Evolutionary conservation across 176 grass and related monocot genomes (phyloP).

Genomic region (Oryza officinalis): DNA sequence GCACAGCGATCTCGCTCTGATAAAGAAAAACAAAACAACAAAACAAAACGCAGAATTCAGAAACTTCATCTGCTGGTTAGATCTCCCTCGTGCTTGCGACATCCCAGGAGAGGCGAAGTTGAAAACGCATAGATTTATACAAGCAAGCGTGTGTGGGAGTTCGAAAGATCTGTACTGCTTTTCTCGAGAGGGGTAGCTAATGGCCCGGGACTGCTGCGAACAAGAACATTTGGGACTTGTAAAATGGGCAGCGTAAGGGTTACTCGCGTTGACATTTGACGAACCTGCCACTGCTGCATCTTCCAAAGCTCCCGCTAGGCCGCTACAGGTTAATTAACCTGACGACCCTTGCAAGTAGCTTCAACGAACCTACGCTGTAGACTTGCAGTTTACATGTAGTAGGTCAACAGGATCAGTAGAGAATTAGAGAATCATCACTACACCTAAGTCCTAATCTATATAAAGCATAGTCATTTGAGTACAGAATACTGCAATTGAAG

Average conservation of each 20-base stretch:
- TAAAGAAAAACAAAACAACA: background rate
- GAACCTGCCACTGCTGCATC: background rate
- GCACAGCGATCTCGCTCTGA: slow-evolving; percentile 3
- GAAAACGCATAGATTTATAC: background rate
- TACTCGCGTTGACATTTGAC: slow-evolving; percentile 38
- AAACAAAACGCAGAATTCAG: background rate
- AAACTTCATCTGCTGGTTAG: background rate
- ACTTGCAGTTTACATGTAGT: slow-evolving; percentile 25
- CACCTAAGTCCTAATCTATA: background rate
- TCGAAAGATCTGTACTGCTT: slow-evolving; percentile 6
- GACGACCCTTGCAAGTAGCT: background rate
- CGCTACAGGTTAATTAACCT: background rate
- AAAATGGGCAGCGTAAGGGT: background rate
- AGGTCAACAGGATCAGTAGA: slow-evolving; percentile 28
- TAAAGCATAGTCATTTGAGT: background rate
- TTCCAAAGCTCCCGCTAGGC: slow-evolving; percentile 4
- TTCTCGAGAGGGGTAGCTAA: background rate
- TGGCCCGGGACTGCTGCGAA: background rate
- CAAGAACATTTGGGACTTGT: slow-evolving; percentile 28
- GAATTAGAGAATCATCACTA: background rate
- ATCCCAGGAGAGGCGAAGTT: background rate
- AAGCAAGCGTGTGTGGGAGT: background rate
- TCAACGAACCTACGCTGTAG: slow-evolving; percentile 49
- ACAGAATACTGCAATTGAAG: background rate
- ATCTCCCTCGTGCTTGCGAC: slow-evolving; percentile 8